Base-by-base conservation (phyloP, 768 basidiomycete genomes). In the Lactarius pseudohatsudake region DNA sequence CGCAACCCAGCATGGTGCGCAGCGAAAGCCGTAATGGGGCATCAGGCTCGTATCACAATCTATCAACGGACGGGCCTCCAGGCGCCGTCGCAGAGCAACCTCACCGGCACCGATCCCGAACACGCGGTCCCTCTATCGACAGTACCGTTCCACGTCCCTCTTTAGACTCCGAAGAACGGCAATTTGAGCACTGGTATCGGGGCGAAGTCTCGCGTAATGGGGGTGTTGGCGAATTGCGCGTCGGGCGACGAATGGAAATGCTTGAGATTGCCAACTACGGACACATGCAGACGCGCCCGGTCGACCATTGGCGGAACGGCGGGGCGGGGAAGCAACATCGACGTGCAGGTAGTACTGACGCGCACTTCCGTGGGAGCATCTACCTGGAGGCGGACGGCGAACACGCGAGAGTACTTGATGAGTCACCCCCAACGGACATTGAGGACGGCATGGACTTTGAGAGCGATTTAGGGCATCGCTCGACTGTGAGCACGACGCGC, bases 181-280 rank as follows among this genome's bases (percentile, higher is more conserved):
- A 91, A 0, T 94, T 88, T 66, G 91, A 94, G 72, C 92, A 94
- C 72, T 94, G 92, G 92, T 94, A 94, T 73, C 87, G 92, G 58
- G 92, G 92, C 1, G 92, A 94, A 70, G 84, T 91, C 5, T 87
- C 91, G 15, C 82, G 92, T 57, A 94, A 94, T 72, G 92, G 92
- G 30, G 92, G 92, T n/a, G 91, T 94, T 13, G 92, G 92, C 58
- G 92, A 94, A 75, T 78, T 92, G 62, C 83, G 88, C 26, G 86
- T 93, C 2, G 92, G 85, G 2, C 81, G 83, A 71, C 82, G 87
- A 64, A 81, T 87, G 75, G 92, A 94, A 76, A 94, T 94, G 92
- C 75, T 94, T 62, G 90, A 93, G 72, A 93, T 93, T 66, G 91
- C 91, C 59, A 92, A 88, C 76, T 92, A 89, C 71, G 91, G 92